A percentile compares a stretch with the other conserved stretches of the same genome.
Conservation (phyloP, 371 early-diverging fungal species). For the Paraphysoderma sedebokerense region DNA sequence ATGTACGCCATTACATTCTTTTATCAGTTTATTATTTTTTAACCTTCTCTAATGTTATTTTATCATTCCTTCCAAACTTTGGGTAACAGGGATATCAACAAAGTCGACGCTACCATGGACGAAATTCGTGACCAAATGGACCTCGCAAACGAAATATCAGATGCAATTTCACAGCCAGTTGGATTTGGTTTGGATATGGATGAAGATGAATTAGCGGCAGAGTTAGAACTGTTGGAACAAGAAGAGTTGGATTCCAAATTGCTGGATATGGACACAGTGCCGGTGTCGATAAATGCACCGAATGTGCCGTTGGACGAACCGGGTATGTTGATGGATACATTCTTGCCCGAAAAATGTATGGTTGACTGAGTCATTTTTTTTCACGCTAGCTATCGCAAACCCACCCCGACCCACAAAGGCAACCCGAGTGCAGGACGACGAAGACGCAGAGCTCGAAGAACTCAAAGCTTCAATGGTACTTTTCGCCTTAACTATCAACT, state of each 20-base stretch:
- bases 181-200: slow-evolving; percentile 70
- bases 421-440: slow-evolving; percentile 44
- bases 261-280: slow-evolving; percentile 51
- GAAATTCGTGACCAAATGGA: slow-evolving; percentile 96
- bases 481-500: too few species aligned
- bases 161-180: slow-evolving; percentile 81
- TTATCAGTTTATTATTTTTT: not conserved
- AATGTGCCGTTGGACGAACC: slow-evolving; percentile 41
- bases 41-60: not conserved
- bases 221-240: slow-evolving; percentile 87
- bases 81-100: slow-evolving; percentile 62
- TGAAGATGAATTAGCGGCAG: slow-evolving; percentile 83
- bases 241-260: slow-evolving; percentile 78
- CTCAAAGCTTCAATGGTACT: slow-evolving; percentile 12
- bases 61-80: slow-evolving; percentile 1
- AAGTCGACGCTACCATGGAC: slow-evolving; percentile 92
- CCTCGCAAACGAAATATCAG: slow-evolving; percentile 82
- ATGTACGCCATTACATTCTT: slow-evolving; percentile 38
- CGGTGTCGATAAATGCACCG: slow-evolving; percentile 36
- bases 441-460: slow-evolving; percentile 70
- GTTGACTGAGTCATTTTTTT: not conserved
- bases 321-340: slow-evolving; percentile 22
- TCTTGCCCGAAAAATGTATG: not conserved
- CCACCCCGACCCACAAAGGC: slow-evolving; percentile 18
- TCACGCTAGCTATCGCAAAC: slow-evolving; percentile 15